A percentile compares a stretch with the other conserved stretches of the same genome.
Conservation (phyloP, 2,329 filamentous ascomycete genomes). For the Thielaviopsis cerberus region DNA sequence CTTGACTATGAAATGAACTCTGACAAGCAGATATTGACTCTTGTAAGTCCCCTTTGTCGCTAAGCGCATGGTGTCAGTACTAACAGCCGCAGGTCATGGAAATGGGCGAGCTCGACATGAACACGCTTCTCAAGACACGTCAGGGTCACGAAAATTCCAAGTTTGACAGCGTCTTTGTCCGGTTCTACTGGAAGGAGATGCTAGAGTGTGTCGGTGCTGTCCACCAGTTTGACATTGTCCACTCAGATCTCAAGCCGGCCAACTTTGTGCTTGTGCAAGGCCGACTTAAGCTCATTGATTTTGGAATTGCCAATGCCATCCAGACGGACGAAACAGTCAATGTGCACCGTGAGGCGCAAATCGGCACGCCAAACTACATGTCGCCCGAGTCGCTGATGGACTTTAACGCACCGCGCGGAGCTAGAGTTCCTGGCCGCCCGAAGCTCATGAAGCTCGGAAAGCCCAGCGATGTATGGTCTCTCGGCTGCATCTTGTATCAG, state of each 20-base stretch:
- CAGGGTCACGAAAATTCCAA: slow-evolving; percentile 53
- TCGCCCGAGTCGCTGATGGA: slow-evolving; percentile 86
- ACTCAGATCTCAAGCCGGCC: slow-evolving; percentile 89
- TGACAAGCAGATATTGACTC: slow-evolving; percentile 70
- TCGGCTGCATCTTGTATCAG: slow-evolving; percentile 93
- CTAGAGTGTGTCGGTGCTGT: slow-evolving; percentile 83
- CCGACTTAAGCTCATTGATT: slow-evolving; percentile 87
- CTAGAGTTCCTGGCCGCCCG: slow-evolving; percentile 25
- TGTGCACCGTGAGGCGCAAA: slow-evolving; percentile 84
- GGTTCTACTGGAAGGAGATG: slow-evolving; percentile 99
- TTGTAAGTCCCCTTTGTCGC: slow-evolving; percentile 52
- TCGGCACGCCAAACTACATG: slow-evolving; percentile 98
- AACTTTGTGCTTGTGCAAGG: slow-evolving; percentile 92
- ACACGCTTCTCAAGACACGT: slow-evolving; percentile 60
- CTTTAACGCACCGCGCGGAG: slow-evolving; percentile 46
- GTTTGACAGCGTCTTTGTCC: slow-evolving; percentile 77
- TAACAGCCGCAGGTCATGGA: slow-evolving; percentile 59
- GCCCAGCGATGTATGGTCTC: slow-evolving; percentile 84
- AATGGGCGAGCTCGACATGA: slow-evolving; percentile 83
- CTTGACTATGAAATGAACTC: slow-evolving; percentile 89
- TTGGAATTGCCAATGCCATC: slow-evolving; percentile 95
- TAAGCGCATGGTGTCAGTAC: not conserved
- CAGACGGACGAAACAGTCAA: slow-evolving; percentile 91
- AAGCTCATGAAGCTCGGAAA: slow-evolving; percentile 94
- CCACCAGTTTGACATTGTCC: slow-evolving; percentile 78